Evolutionary conservation across 768 basidiomycete genomes (phyloP).

Genomic region (Suillus decipiens): DNA sequence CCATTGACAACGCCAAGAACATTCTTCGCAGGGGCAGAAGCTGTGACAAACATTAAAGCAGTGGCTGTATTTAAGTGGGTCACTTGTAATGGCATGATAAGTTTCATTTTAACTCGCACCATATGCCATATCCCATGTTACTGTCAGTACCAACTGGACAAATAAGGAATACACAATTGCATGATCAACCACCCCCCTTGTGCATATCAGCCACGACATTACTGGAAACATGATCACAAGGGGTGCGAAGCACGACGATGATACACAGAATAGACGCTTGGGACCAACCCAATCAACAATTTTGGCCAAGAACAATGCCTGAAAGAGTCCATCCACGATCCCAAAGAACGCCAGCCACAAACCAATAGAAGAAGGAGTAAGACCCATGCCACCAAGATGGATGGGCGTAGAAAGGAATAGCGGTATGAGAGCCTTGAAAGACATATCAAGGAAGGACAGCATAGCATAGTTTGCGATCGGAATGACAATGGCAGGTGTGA

Average conservation of each 20-base stretch:
- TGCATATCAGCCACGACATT: slow-evolving; percentile 41
- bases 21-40: slow-evolving; percentile 50
- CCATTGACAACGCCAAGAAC: slow-evolving; percentile 63
- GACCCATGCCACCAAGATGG: slow-evolving; percentile 43
- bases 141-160: slow-evolving; percentile 23
- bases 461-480: slow-evolving; percentile 44
- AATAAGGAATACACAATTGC: slow-evolving; percentile 40
- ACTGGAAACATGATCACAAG: slow-evolving; percentile 46
- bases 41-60: slow-evolving; percentile 54
- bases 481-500: slow-evolving; percentile 40
- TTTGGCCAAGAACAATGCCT: slow-evolving; percentile 41
- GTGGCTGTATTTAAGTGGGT: slow-evolving; percentile 39
- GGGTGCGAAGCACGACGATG: slow-evolving; percentile 40
- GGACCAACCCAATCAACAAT: slow-evolving; percentile 44
- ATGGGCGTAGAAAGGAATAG: slow-evolving; percentile 48
- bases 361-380: slow-evolving; percentile 45
- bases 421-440: slow-evolving; percentile 41
- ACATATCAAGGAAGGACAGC: slow-evolving; percentile 45
- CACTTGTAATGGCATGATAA: background rate
- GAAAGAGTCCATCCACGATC: slow-evolving; percentile 38
- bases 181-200: slow-evolving; percentile 32
- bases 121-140: slow-evolving; percentile 44
- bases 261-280: slow-evolving; percentile 40
- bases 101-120: slow-evolving; percentile 30
- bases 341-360: slow-evolving; percentile 38